Evolutionary conservation across 2,329 filamentous ascomycete genomes (phyloP).

Genomic region (Fusarium anguioides): DNA sequence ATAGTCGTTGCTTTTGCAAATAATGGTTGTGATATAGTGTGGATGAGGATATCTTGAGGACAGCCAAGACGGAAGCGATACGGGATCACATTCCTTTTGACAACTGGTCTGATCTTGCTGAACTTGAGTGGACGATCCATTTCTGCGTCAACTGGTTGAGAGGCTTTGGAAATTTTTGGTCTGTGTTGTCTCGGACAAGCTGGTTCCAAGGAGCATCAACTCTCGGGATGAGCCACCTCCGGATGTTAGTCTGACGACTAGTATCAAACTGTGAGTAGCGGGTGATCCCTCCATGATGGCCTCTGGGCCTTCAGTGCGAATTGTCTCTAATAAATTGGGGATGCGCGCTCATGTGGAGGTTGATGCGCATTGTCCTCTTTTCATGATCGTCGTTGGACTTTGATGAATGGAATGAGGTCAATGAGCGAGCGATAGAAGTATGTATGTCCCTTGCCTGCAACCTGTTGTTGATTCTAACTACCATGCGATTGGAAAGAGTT

Average conservation of each 20-base stretch:
- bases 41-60: not conserved
- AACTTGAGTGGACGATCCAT: constrained; percentile 1
- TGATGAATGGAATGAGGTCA: not conserved
- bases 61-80: constrained; percentile 11
- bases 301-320: not conserved
- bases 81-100: constrained; percentile 31
- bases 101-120: not conserved
- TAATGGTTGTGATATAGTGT: not conserved
- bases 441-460: not conserved
- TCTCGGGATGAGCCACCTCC: constrained; percentile 50
- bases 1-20: not conserved
- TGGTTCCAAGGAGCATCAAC: constrained; percentile 34
- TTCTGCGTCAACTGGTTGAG: constrained; percentile 5
- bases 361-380: not conserved
- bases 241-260: constrained; percentile 39
- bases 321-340: not conserved
- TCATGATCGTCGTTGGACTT: constrained; percentile 6
- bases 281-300: not conserved
- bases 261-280: constrained; percentile 30
- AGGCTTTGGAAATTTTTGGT: constrained; percentile 18
- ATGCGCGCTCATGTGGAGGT: not conserved
- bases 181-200: constrained; percentile 45
- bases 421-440: no score
- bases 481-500: no score
- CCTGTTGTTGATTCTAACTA: not conserved